A percentile compares a stretch with the other conserved stretches of the same genome.
Evolutionary conservation across 805 yeast species (phyloP).

Genomic region (Yarrowia deformans): DNA sequence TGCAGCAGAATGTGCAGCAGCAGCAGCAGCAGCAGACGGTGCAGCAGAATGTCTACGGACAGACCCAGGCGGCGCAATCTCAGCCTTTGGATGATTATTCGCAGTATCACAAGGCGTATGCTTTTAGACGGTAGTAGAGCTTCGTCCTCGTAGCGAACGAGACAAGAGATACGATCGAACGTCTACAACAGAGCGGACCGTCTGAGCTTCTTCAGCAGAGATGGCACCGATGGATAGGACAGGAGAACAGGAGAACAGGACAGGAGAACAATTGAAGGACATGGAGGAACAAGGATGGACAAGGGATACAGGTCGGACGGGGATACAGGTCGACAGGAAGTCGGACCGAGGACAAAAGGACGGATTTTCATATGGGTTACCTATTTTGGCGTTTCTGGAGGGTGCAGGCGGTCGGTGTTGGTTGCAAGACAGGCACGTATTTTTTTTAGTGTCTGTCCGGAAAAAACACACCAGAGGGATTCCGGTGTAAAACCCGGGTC

Average conservation of each 20-base stretch:
- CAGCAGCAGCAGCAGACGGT: neutral
- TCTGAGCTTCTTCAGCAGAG: neutral
- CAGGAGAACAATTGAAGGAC: too few relatives aligned
- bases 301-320: neutral
- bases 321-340: neutral
- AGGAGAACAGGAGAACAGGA: too few relatives aligned
- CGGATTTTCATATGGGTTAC: conserved; percentile 4
- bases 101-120: conserved; percentile 34
- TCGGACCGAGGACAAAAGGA: neutral
- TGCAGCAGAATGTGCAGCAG: conserved; percentile 13
- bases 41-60: conserved; percentile 21
- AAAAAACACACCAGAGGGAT: neutral
- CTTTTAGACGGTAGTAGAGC: conserved; percentile 21
- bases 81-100: conserved; percentile 23
- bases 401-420: conserved; percentile 1
- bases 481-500: neutral
- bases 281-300: neutral
- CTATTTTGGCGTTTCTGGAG: conserved; percentile 20
- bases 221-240: neutral
- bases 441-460: neutral
- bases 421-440: neutral
- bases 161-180: too few relatives aligned
- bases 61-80: neutral
- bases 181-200: too few relatives aligned
- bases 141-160: too few relatives aligned